These are phyloP conservation scores for Adenanthera pavonina DNA, from an alignment of 306 rosid genomes.

Conservation along the genomic window DNA sequence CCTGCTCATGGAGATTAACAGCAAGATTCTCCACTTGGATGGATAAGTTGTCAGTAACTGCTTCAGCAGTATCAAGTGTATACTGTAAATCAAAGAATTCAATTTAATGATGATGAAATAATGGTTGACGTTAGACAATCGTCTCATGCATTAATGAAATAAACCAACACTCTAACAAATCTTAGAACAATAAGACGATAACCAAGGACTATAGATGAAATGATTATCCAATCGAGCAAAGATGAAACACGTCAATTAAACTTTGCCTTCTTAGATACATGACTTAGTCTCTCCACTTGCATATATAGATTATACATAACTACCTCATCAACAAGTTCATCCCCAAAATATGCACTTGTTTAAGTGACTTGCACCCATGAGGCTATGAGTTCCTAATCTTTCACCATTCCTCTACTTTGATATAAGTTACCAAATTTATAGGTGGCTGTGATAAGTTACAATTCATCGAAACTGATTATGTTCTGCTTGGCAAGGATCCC, in stretches of 20 bases:
- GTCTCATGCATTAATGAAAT: slow-evolving; percentile 22
- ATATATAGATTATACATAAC: slow-evolving; percentile 14
- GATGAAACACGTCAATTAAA: not conserved
- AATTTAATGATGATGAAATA: not conserved
- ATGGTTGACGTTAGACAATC: not conserved
- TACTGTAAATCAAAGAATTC: slow-evolving; percentile 50
- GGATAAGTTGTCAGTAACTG: slow-evolving; percentile 46
- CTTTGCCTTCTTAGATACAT: slow-evolving; percentile 3
- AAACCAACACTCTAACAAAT: not conserved
- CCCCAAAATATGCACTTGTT: not conserved
- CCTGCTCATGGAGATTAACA: slow-evolving; percentile 61
- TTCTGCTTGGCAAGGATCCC: not conserved
- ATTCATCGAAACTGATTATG: not conserved
- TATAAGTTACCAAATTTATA: not conserved
- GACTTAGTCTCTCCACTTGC: slow-evolving; percentile 9
- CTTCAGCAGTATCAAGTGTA: slow-evolving; percentile 51
- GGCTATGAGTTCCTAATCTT: not conserved
- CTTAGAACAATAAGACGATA: not conserved
- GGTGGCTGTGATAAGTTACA: not conserved
- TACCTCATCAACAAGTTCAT: not conserved
- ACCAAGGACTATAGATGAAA: slow-evolving; percentile 6
- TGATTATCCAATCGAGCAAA: not conserved
- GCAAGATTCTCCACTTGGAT: slow-evolving; percentile 58
- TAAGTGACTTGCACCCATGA: not conserved
- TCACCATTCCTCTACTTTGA: not conserved